Evolutionary conservation across 2,329 filamentous ascomycete genomes (phyloP), one percentile per base, ranked within the genome.

Genomic region (Xenoacremonium recifei): DNA sequence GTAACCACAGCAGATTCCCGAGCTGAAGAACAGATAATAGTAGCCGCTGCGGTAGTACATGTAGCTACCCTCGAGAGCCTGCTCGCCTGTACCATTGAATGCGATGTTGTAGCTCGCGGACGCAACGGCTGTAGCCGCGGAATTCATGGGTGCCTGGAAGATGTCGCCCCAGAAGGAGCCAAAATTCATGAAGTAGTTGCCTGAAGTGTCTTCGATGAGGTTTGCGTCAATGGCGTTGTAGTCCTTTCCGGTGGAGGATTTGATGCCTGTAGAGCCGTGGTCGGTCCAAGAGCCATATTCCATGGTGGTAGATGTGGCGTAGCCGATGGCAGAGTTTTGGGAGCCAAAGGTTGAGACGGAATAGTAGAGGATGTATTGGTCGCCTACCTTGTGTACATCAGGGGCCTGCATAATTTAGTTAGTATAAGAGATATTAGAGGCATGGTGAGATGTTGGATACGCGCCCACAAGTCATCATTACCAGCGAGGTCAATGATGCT

Each of bases 101-200:
- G 75, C 72, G 37, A 85, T 63, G 38, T 81, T 72, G 43, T 69
- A 57, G 1, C 58, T 45, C 7, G 38, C 42, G 4, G 56, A 50
- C 3, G 57, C 44, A 4, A 54, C 53, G 17, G 57, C 61, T 11
- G 59, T 64, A 6, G 61, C 57, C 3, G 59, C 52, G 21, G 58
- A 57, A 25, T 52, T 57, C 60, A 86, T 72, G 25, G 67, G 57
- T 1, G 79, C 77, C 55, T 80, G 77, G 65, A 79, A 84, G 44
- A 87, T 71, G 55, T 82, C 76, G 6, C 66, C 61, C 82, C 82
- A 89, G 71, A 85, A 88, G 11, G 79, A 84, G 18, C 84, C 84
- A 48, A 86, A 88, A 45, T 71, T 79, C 58, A 83, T 63, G 43
- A 72, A 71, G 50, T 73, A 75, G 3, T 50, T 49, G 13, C 47